Base-by-base conservation (phyloP, 2,329 filamentous ascomycete genomes). In the Rhinocladiella similis region DNA sequence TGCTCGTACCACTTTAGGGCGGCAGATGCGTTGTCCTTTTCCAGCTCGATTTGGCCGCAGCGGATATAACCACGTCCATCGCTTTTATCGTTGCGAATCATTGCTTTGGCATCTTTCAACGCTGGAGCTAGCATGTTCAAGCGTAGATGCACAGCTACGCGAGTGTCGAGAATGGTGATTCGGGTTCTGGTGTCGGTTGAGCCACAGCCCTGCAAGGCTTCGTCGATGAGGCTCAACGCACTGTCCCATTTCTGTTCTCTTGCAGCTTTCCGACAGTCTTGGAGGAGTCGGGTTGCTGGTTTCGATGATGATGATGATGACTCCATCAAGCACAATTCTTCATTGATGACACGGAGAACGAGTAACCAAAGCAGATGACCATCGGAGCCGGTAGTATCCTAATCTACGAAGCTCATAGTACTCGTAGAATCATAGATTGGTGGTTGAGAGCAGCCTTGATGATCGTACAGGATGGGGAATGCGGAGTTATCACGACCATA, bases 31-130 rank as follows among this genome's bases (percentile, higher is more conserved):
- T 81, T 83, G 10, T 75, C 73, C 70, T 80, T 77, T 56, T 74
- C 58, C 10, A 72, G 61, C 22, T 78, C 70, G 5, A 75, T 67
- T 54, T 78, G 79, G 2, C 77, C 82, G 22, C 79, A 80, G 51
- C 82, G 79, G 25, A 85, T 66, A 66, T 86, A 85, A 7, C 83
- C 83, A 67, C 77, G 77, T n/a, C 79, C 74, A 68, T 83, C 78
- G 19, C 73, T 71, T 53, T 75, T 76, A 46, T 78, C 69, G 14
- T 73, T 61, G 53, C 77, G 77, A 53, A 86, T 83, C 73, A 84
- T 83, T 18, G 73, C 72, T 59, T 78, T 79, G n/a, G 80, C 80
- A 73, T 86, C 82, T 53, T 76, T 73, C 9, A 85, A 72, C 0
- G 83, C 83, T 12, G 72, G 69, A 20, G 78, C 72, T 57, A 78